Conservation (phyloP, 176 grass and related monocot species). For the Oryza australiensis region DNA sequence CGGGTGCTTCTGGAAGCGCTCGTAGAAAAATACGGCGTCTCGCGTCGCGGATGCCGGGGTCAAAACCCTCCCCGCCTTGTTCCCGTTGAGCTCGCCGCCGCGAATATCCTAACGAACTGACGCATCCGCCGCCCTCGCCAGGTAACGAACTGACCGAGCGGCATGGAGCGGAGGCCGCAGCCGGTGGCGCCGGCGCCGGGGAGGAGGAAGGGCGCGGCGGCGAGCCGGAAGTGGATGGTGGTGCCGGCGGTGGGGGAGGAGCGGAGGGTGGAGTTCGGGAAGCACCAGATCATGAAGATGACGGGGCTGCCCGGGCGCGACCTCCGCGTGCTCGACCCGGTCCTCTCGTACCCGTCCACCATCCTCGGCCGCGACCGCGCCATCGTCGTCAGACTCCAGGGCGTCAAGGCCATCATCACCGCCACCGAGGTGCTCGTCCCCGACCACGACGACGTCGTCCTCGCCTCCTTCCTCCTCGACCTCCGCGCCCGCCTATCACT, state of each 20-base stretch:
- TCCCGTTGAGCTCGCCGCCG: neutral
- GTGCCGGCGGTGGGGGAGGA: conserved; percentile 58
- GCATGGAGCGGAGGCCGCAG: conserved; percentile 37
- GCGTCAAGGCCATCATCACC: conserved; percentile 77
- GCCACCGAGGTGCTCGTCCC: conserved; percentile 73
- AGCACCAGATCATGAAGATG: conserved; percentile 79
- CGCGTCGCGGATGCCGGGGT: neutral
- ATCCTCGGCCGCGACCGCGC: conserved; percentile 80
- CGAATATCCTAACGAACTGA: conserved; percentile 11
- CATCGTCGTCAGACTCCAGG: conserved; percentile 82
- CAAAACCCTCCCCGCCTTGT: neutral
- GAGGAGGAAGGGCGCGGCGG: conserved; percentile 61
- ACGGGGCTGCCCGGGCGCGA: conserved; percentile 84
- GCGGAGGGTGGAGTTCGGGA: conserved; percentile 51
- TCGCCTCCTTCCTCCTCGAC: conserved; percentile 56
- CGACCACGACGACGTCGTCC: conserved; percentile 44
- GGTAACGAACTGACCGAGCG: neutral
- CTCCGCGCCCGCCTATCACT: conserved; percentile 50
- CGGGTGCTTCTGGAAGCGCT: neutral
- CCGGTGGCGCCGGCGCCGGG: neutral
- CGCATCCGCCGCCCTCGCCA: neutral
- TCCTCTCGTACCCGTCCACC: conserved; percentile 79
- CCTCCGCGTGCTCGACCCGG: conserved; percentile 74
- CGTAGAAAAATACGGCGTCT: neutral
- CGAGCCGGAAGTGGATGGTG: conserved; percentile 76